Conservation (phyloP, 768 basidiomycete species). For the Cystofilobasidium ferigula region DNA sequence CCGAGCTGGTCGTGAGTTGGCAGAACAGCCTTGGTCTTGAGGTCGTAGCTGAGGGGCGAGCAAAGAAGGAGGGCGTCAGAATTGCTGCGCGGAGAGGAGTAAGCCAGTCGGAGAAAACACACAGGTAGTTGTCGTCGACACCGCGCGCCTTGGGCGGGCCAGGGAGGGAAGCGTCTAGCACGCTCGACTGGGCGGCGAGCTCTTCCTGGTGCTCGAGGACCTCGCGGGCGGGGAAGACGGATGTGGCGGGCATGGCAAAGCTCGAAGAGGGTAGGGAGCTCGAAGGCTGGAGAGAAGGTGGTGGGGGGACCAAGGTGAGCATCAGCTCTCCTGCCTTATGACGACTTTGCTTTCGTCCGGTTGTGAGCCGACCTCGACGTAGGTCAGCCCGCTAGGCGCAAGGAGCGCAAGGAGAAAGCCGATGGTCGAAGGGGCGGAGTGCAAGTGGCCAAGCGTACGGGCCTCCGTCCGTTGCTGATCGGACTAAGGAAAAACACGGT, state of each 20-base stretch:
- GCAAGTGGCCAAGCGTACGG: too few relatives aligned
- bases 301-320: too few relatives aligned
- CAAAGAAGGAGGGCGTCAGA: neutral
- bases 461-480: too few relatives aligned
- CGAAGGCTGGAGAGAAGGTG: neutral
- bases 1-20: neutral
- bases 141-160: neutral
- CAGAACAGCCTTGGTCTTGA: conserved; percentile 1
- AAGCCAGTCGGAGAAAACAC: too few relatives aligned
- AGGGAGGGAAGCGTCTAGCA: neutral
- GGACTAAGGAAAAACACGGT: too few relatives aligned
- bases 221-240: neutral
- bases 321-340: too few relatives aligned
- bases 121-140: neutral
- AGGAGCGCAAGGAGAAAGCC: too few relatives aligned
- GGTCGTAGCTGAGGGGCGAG: neutral
- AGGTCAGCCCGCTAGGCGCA: too few relatives aligned
- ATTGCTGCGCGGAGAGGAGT: too few relatives aligned
- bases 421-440: too few relatives aligned
- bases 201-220: neutral
- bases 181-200: neutral
- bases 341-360: too few relatives aligned
- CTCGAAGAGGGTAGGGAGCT: neutral
- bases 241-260: neutral
- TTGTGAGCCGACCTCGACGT: too few relatives aligned